These are phyloP conservation scores for Sistotremastrum suecicum DNA, from an alignment of 768 basidiomycete genomes.

Conservation along the genomic window DNA sequence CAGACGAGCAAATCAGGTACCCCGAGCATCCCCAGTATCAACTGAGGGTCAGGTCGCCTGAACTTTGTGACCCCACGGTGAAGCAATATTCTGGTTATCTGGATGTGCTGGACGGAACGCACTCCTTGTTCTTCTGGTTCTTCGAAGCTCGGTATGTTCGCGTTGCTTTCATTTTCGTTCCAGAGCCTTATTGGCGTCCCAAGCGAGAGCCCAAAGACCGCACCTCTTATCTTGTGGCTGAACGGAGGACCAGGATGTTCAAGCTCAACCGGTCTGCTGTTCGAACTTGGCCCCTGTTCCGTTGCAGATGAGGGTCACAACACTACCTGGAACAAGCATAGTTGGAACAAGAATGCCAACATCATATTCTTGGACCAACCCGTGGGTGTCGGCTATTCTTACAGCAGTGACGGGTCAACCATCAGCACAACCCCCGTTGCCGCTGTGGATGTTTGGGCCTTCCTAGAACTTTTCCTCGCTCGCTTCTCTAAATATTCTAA, in stretches of 20 bases:
- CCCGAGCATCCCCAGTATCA: constrained; percentile 35
- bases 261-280: constrained; percentile 72
- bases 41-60: constrained; percentile 51
- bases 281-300: constrained; percentile 84
- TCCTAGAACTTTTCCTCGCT: constrained; percentile 67
- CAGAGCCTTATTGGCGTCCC: constrained; percentile 77
- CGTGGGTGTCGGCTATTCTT: constrained; percentile 83
- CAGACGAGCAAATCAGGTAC: constrained; percentile 55
- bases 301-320: constrained; percentile 56
- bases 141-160: not conserved
- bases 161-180: constrained; percentile 1
- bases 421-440: constrained; percentile 76
- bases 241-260: constrained; percentile 68
- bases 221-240: constrained; percentile 84
- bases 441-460: constrained; percentile 81
- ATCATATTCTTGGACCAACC: constrained; percentile 66
- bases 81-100: constrained; percentile 77
- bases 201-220: constrained; percentile 50
- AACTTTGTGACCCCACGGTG: constrained; percentile 67
- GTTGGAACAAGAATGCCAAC: constrained; percentile 77
- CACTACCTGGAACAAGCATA: constrained; percentile 59
- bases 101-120: constrained; percentile 64
- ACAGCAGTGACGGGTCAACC: constrained; percentile 55
- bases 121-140: constrained; percentile 76
- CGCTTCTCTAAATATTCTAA: constrained; percentile 61